phyloP scores from a whole-genome alignment of 768 basidiomycete species.

The Lentinula aciculospora region DNA sequence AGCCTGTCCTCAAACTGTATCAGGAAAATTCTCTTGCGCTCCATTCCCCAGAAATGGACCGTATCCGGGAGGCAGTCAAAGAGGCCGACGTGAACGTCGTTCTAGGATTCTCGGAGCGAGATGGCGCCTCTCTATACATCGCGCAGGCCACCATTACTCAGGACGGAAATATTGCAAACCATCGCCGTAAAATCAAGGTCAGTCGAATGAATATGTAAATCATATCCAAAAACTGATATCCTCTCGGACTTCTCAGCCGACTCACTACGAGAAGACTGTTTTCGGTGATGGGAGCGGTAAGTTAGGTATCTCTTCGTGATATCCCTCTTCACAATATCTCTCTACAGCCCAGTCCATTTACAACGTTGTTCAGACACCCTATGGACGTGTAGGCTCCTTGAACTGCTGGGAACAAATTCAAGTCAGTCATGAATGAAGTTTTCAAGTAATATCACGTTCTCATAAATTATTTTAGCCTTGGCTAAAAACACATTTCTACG shows the following conservation, averaged over 20 bases:
- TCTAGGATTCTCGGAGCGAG: slow-evolving; percentile 23
- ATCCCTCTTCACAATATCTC: not conserved
- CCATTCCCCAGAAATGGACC: slow-evolving; percentile 25
- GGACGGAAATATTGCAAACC: slow-evolving; percentile 21
- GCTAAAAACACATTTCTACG: slow-evolving; percentile 24
- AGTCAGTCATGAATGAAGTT: slow-evolving; percentile 4
- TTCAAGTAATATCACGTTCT: not conserved
- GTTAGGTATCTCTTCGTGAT: not conserved
- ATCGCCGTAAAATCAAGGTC: slow-evolving; percentile 26
- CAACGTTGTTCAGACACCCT: slow-evolving; percentile 23
- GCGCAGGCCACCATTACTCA: slow-evolving; percentile 22
- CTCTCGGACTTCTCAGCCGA: slow-evolving; percentile 17
- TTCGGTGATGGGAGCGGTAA: slow-evolving; percentile 25
- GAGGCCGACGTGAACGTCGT: slow-evolving; percentile 21
- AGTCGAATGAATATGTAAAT: slow-evolving; percentile 1
- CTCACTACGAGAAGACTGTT: slow-evolving; percentile 24
- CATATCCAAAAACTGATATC: not conserved
- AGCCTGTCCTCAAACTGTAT: slow-evolving; percentile 20
- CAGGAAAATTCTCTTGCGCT: slow-evolving; percentile 23
- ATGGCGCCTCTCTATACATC: slow-evolving; percentile 20
- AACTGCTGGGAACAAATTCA: slow-evolving; percentile 27
- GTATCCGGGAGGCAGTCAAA: slow-evolving; percentile 22
- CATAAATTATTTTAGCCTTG: slow-evolving; percentile 17
- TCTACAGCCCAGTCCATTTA: slow-evolving; percentile 21
- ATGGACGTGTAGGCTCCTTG: slow-evolving; percentile 20